Evolutionary conservation across 495 filamentous ascomycete genomes (phyloP), one percentile per base, ranked within the genome.

Genomic region (Aspergillus carlsbadensis): DNA sequence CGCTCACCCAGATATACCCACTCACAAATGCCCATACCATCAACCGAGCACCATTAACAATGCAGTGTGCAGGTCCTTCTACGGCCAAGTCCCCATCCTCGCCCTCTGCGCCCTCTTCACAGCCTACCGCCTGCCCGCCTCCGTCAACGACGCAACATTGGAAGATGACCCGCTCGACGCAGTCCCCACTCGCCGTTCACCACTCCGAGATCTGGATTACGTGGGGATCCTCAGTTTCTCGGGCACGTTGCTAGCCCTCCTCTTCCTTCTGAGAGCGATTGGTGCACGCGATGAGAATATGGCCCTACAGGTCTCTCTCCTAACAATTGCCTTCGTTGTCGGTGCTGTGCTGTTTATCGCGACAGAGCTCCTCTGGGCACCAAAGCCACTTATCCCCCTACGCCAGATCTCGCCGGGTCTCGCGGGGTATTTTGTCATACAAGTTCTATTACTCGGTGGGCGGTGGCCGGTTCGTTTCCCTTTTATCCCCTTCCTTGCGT

Each of bases 361-460:
- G 1, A 61, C 63, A 5, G 71, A 72, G 57, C 41, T 41, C 7
- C 64, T 46, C 49, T 65, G 64, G 56, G 69, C 64, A 11, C 18
- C 7, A 10, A 59, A 60, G 8, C 66, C 65, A 34, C 48, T 74
- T 31, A 67, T 74, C 20, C 68, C 70, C n/a, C 44, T 70, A 18
- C 41, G 54, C 10, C 57, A 72, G 17, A 37, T 72, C 26, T 41
- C 53, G n/a, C 61, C 44, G 7, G 22, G 54, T 0, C 44, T 71
- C 4, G 64, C 64, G 0, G 57, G 20, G 3, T 65, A 54, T 39
- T 64, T 57, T 15, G 6, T 61, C 1, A 39, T 60, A 1, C 64
- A 67, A 48, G 40, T 61, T 0, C 17, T 71, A 15, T 37, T 65
- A 1, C 14, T 61, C 1, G 39, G 35, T 0, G 52, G 60, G 6